A percentile compares a stretch with the other conserved stretches of the same genome.
Conservation (phyloP, 805 yeast species). For the Torulaspora quercuum region DNA sequence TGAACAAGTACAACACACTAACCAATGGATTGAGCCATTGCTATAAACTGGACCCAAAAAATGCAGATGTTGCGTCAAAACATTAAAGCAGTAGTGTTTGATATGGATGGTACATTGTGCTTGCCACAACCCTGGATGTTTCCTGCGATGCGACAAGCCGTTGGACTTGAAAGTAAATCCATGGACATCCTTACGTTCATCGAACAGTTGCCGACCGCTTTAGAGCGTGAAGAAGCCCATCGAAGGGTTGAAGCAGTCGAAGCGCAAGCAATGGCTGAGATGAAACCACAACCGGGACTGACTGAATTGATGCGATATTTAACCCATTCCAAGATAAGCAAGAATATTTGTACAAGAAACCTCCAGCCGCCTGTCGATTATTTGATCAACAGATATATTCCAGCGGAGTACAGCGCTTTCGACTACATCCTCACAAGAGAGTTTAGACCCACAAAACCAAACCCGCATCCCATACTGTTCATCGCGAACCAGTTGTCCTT, state of each 20-base stretch:
- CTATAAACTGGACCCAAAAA: too few species aligned
- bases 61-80: too few species aligned
- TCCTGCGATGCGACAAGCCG: slow-evolving; percentile 56
- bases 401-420: slow-evolving; percentile 38
- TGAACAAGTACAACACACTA: too few species aligned
- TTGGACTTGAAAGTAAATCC: slow-evolving; percentile 44
- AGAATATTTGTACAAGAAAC: slow-evolving; percentile 64
- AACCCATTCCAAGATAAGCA: slow-evolving; percentile 38
- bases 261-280: slow-evolving; percentile 56
- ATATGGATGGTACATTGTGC: slow-evolving; percentile 78
- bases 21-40: too few species aligned
- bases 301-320: slow-evolving; percentile 39
- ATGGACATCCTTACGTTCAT: slow-evolving; percentile 55
- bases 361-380: slow-evolving; percentile 51
- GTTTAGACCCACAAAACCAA: slow-evolving; percentile 66
- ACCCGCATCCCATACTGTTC: slow-evolving; percentile 58
- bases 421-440: slow-evolving; percentile 60
- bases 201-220: slow-evolving; percentile 39
- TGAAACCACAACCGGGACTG: slow-evolving; percentile 52
- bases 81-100: slow-evolving; percentile 59
- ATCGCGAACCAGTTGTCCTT: slow-evolving; percentile 51
- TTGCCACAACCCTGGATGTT: slow-evolving; percentile 61
- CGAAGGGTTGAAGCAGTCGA: slow-evolving; percentile 51
- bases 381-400: slow-evolving; percentile 45
- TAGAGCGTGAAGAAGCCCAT: slow-evolving; percentile 44